Base-by-base conservation (phyloP, 2,329 filamentous ascomycete genomes). In the Aspergillus fischeri region DNA sequence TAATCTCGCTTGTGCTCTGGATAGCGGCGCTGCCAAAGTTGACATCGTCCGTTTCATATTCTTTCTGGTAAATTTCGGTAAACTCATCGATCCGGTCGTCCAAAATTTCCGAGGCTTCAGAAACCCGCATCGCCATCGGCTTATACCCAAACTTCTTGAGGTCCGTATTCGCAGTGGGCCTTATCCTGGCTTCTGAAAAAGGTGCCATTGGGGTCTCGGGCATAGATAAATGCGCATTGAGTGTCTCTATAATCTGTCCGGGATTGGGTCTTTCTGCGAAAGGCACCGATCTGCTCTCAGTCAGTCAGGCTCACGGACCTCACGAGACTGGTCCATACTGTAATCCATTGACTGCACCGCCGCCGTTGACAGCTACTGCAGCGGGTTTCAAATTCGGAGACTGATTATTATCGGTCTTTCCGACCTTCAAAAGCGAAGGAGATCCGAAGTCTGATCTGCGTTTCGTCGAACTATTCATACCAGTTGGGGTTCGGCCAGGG, bases 31-130 rank as follows among this genome's bases (percentile, higher is more conserved):
- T 96, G 50, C 92, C 92, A 72, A 99, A 95, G 0, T 85, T 88
- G 20, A 84, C 83, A 58, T 94, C 88, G 20, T 94, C 90, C 5
- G 96, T 79, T 14, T 83, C 80, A 73, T 96, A 85, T 63, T 92
- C 81, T 55, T 88, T 84, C 74, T 90, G 86, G 4, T 96, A 81
- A 1, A 92, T 74, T n/a, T 80, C 77, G 58, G 86, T 82, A 67
- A 97, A 96, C 61, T 92, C 91, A 66, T 97, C 92, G 77, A 99
- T 97, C 65, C 92, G 84, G 74, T 97, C 93, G 75, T 99, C 94
- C 7, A 97, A 82, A 48, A 96, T 90, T 73, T 96, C 92, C 4
- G 93, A 96, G 0, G 91, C 87, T 71, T 97, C 92, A 4, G 91
- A 92, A 6, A 94, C 81, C 69, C 96, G 96, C 92, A 97, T 96